Evolutionary conservation across 1,284 basidiomycete genomes (phyloP).

Genomic region (Pterulicium gracile): DNA sequence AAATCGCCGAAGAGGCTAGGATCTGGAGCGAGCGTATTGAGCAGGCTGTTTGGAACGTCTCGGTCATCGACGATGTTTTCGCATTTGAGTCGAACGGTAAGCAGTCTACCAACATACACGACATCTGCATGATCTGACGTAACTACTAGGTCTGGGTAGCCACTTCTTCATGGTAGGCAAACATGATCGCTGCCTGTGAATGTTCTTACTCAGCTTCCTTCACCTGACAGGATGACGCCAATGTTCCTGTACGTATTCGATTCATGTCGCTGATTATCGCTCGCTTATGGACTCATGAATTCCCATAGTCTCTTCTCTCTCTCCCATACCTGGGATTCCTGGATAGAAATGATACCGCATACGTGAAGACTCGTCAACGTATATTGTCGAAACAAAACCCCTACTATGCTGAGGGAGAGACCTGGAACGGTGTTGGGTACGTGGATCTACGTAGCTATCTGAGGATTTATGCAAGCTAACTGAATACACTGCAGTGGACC

Average conservation of each 20-base stretch:
- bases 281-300: conserved; percentile 3
- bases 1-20: conserved; percentile 43
- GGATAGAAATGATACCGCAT: conserved; percentile 42
- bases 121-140: conserved; percentile 2
- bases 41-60: conserved; percentile 45
- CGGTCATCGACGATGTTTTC: conserved; percentile 56
- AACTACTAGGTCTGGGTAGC: conserved; percentile 41
- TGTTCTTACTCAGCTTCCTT: background rate
- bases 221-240: conserved; percentile 48
- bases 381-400: conserved; percentile 57
- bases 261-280: background rate
- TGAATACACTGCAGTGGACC: conserved; percentile 42
- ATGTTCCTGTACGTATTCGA: conserved; percentile 51
- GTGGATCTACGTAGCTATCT: conserved; percentile 13
- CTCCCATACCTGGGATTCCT: conserved; percentile 72
- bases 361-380: conserved; percentile 49
- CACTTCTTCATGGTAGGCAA: conserved; percentile 50
- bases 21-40: conserved; percentile 49
- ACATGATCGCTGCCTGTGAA: background rate
- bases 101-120: conserved; percentile 1
- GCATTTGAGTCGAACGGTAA: conserved; percentile 70
- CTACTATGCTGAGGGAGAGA: conserved; percentile 54
- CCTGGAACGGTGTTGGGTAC: conserved; percentile 59
- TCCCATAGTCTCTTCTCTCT: conserved; percentile 53
- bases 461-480: conserved; percentile 1